Evolutionary conservation across 2,329 filamentous ascomycete genomes (phyloP), one percentile per base, ranked within the genome.

Genomic region (Cercospora canescens): DNA sequence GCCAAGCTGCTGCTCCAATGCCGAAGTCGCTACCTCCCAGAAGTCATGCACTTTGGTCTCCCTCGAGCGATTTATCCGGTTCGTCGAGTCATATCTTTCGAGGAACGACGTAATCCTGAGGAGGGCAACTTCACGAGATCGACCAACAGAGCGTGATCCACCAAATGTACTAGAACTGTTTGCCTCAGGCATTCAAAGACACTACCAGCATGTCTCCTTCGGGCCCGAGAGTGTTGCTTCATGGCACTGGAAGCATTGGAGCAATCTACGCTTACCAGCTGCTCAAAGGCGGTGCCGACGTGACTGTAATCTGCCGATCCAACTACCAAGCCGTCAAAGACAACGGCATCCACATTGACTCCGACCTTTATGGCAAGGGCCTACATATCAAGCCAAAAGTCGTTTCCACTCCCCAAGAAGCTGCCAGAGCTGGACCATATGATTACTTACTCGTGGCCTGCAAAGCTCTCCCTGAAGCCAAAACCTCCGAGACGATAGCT

Each of bases 361-460:
- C 79, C 4, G 72, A 73, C 4, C 70, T 78, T 21, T 81, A 79
- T 62, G 74, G 75, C 28, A 63, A 71, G 57, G 76, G 76, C 21
- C 74, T 81, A 6, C 72, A 75, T 30, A 75, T 80, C 66, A 69
- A 58, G 1, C 79, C 80, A 12, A 69, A 72, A 6, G 75, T 81
- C 28, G 79, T 78, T 2, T 72, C 72, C 6, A 71, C 71, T 50
- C 78, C 77, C 26, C 64, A 70, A 24, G 79, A 81, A 72, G 80
- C 78, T 28, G 75, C 72, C 66, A 11, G 28, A 62, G 18, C 24
- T 67, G 69, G 62, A 3, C 72, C 75, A 1, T 85, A 79, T 70
- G 82, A 85, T 72, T 85, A 81, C 70, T 71, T 85, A n/a, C 64
- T 85, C 11, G 78, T 85, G 39, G 79, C 76, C 32, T 79, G 77